These are phyloP conservation scores for Fusarium agapanthi DNA, from an alignment of 2,329 filamentous ascomycete species.

Conservation along the genomic window DNA sequence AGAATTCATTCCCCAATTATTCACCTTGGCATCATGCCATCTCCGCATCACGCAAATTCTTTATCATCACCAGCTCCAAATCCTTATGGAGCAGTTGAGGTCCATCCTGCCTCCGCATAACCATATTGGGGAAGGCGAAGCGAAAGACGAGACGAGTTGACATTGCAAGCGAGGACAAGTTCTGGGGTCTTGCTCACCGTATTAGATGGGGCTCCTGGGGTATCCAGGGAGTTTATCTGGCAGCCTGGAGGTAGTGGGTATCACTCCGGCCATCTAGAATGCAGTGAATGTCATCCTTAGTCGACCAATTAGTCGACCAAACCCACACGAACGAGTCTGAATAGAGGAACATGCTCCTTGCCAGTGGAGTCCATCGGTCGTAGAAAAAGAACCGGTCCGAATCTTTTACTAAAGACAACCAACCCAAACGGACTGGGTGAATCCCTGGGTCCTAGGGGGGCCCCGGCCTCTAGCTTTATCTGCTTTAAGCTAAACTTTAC, in stretches of 20 bases:
- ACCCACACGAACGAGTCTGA: not conserved
- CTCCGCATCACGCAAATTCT: conserved; percentile 18
- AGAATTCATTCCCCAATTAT: conserved; percentile 2
- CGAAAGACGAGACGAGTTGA: not conserved
- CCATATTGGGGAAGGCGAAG: conserved; percentile 20
- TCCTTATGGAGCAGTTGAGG: not conserved
- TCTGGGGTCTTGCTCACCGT: not conserved
- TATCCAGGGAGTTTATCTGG: not conserved
- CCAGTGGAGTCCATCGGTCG: conserved; percentile 25
- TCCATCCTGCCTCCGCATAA: not conserved
- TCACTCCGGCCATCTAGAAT: conserved; percentile 1
- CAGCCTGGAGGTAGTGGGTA: conserved; percentile 11
- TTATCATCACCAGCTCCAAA: not conserved
- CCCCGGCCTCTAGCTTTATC: not conserved
- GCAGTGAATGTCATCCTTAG: conserved; percentile 18
- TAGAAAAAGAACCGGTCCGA: conserved; percentile 39
- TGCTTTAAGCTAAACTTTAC: conserved; percentile 13
- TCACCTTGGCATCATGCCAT: conserved; percentile 31
- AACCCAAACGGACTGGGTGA: not conserved
- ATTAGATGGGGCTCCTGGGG: not conserved
- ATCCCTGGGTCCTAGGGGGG: not conserved
- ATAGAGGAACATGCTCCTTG: not conserved
- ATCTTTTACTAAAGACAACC: not conserved
- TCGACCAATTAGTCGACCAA: not conserved
- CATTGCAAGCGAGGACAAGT: not conserved